Conservation (phyloP, 352 stramenopile genomes). For the Sclerospora graminicola region DNA sequence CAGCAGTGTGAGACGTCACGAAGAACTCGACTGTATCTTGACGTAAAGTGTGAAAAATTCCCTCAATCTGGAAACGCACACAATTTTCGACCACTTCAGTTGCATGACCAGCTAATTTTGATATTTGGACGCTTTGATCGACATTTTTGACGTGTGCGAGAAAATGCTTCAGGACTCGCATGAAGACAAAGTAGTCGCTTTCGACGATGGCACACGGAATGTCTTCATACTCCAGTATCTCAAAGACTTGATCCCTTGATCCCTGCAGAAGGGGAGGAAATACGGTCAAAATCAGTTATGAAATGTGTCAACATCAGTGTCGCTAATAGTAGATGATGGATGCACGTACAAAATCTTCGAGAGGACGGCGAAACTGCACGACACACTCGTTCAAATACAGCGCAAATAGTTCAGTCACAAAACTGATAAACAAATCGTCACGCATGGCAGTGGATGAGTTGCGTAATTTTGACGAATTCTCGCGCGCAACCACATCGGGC, state of each 20-base stretch:
- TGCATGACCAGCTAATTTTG: conserved; percentile 28
- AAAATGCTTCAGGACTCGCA: conserved; percentile 76
- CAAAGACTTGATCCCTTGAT: conserved; percentile 31
- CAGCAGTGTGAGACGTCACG: conserved; percentile 36
- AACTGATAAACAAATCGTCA: conserved; percentile 59
- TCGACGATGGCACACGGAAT: conserved; percentile 17
- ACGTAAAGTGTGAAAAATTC: conserved; percentile 52
- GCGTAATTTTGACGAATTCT: conserved; percentile 22
- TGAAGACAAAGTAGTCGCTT: conserved; percentile 74
- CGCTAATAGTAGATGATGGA: too few species aligned
- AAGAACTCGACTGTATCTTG: conserved; percentile 49
- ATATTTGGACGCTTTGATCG: conserved; percentile 47
- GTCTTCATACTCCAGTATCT: conserved; percentile 16
- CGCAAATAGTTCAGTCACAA: conserved; percentile 58
- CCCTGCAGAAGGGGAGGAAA: conserved; percentile 22
- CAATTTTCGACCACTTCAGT: conserved; percentile 51
- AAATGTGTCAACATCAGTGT: too few species aligned
- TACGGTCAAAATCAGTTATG: too few species aligned
- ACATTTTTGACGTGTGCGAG: conserved; percentile 48
- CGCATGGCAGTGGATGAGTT: conserved; percentile 34
- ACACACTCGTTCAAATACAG: conserved; percentile 43
- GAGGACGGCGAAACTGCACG: conserved; percentile 39
- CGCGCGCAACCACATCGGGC: conserved; percentile 31
- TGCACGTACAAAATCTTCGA: conserved; percentile 47
- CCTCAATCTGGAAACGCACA: conserved; percentile 72